Percentiles rank a stretch among this genome's conserved stretches.
Evolutionary conservation across 164 flowering plant species (phyloP).

Genomic region (Magnolia kwangsiensis): DNA sequence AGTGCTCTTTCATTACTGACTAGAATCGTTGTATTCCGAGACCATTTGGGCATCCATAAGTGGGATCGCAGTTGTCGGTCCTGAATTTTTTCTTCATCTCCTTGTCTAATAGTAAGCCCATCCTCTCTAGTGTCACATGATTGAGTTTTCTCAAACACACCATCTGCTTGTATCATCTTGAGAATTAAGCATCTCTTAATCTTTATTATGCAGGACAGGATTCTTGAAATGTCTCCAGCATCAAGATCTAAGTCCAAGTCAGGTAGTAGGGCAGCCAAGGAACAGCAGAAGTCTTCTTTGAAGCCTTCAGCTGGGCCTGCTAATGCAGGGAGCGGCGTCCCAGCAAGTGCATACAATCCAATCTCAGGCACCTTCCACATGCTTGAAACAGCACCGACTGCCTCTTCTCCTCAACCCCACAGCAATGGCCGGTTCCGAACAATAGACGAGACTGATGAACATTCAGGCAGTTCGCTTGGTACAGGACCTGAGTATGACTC

Average conservation of each 20-base stretch:
- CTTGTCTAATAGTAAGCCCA: too few species aligned
- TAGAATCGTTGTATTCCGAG: too few species aligned
- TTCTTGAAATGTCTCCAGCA: constrained; percentile 54
- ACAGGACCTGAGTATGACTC: constrained; percentile 76
- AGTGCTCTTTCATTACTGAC: too few species aligned
- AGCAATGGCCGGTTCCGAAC: constrained; percentile 65
- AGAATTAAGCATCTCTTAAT: too few species aligned
- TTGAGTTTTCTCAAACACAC: too few species aligned
- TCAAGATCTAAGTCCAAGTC: constrained; percentile 67
- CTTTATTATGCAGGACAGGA: neutral
- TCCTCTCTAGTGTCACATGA: too few species aligned
- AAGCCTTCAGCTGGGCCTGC: constrained; percentile 44
- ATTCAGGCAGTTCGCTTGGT: constrained; percentile 49
- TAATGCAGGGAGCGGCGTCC: constrained; percentile 39
- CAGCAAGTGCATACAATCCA: constrained; percentile 80
- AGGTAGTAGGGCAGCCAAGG: constrained; percentile 49
- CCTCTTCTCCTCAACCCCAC: constrained; percentile 40
- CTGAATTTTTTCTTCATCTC: too few species aligned
- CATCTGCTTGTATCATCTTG: too few species aligned
- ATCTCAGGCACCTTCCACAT: constrained; percentile 73
- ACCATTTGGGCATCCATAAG: too few species aligned
- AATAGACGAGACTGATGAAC: constrained; percentile 75
- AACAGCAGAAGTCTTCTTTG: constrained; percentile 53
- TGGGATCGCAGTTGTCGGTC: too few species aligned
- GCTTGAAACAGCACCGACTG: constrained; percentile 47